Evolutionary conservation across 176 grass and related monocot species (phyloP), one percentile per base, ranked within the genome.

Genomic region (Aechmea fasciata): DNA sequence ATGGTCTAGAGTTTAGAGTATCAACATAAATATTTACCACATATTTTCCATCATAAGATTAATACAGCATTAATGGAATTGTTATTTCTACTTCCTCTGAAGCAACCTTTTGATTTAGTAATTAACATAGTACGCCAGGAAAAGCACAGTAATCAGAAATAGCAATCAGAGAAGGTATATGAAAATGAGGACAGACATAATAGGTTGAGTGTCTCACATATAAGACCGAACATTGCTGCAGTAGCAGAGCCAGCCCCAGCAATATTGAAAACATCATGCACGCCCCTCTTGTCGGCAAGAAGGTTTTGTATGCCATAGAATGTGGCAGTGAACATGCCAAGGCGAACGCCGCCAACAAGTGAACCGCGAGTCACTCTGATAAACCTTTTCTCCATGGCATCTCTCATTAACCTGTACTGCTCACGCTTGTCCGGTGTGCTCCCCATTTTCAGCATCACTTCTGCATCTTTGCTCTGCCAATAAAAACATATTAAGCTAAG

Each of bases 361-460:
- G 93, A 92, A 66, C 94, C 89, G 76, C 81, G 83, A 64, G 89
- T 78, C 61, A 99, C 48, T 9, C 77, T 72, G 47, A 87, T 80
- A 63, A 99, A 93, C 65, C 87, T 89, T 64, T 93, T 97, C 77
- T 93, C 94, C 86, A 90, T 92, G 47, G 94, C 89, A 50, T 99
- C 94, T 72, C 89, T 92, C 94, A 99, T 99, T 81, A 99, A 78
- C 73, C 84, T 84, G 77, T 99, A 99, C 15, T 99, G 94, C 71
- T 99, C 87, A 1, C 87, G 84, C 77, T 99, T 99, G 77, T 93
- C 94, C 15, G 86, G 70, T 47, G 94, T 99, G 52, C 86, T 90
- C 78, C 94, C 94, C 84, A 99, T 92, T 76, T 99, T 99, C 73
- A 93, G 63, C 84, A 92, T 99, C 57, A 90, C 94, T 82, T 99